These are phyloP conservation scores for Nephelium lappaceum DNA, from an alignment of 345 rosid species.

Conservation along the genomic window DNA sequence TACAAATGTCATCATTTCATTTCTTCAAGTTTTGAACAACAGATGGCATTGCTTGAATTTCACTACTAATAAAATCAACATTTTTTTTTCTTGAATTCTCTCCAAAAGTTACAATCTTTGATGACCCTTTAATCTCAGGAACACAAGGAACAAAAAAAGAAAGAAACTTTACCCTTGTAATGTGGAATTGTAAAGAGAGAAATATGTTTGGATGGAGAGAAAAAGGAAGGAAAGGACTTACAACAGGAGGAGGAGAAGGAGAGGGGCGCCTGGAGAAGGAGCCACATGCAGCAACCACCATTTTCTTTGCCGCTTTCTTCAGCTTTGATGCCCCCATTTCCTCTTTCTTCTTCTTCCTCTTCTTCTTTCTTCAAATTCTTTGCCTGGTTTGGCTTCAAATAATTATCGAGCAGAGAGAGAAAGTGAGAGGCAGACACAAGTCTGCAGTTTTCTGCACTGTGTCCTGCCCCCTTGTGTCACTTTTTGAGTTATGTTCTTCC, in stretches of 20 bases:
- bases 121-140: not conserved
- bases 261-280: conserved; percentile 54
- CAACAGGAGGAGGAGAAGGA: conserved; percentile 38
- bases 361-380: not conserved
- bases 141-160: not conserved
- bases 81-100: not conserved
- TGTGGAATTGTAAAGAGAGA: not conserved
- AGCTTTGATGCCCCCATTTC: conserved; percentile 57
- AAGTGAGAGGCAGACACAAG: conserved; percentile 23
- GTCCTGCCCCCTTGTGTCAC: conserved; percentile 25
- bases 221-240: conserved; percentile 27
- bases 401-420: not conserved
- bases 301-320: conserved; percentile 60
- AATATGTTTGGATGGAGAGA: not conserved
- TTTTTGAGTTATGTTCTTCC: not conserved
- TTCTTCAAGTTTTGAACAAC: not conserved
- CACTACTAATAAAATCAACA: not conserved
- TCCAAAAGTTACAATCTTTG: not conserved
- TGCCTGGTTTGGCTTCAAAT: not conserved
- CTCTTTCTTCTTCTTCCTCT: conserved; percentile 11
- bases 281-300: conserved; percentile 73
- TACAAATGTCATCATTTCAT: not conserved
- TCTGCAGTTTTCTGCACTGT: conserved; percentile 31
- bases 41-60: not conserved
- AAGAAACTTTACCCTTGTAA: not conserved